Percentiles rank a stretch among this genome's conserved stretches.
Conservation (phyloP, 768 basidiomycete genomes). For the Strobilomyces dryophilus region DNA sequence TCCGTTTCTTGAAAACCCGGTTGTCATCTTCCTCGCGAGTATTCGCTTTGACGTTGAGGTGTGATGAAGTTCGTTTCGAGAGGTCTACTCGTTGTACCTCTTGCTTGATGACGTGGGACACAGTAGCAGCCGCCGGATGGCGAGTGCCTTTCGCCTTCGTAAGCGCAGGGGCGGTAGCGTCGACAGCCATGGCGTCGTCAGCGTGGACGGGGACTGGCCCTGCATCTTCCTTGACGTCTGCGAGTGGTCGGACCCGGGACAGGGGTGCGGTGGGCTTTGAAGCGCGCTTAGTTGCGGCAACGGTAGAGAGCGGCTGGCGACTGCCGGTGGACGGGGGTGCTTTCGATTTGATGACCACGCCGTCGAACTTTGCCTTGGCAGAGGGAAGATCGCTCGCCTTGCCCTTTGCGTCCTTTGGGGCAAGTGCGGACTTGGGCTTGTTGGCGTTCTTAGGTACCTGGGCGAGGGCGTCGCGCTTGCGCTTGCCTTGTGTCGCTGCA, state of each 20-base stretch:
- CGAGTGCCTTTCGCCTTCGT: slow-evolving; percentile 5
- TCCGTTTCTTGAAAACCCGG: slow-evolving; percentile 68
- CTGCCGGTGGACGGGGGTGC: slow-evolving; percentile 20
- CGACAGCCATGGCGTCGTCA: slow-evolving; percentile 54
- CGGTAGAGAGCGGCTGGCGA: slow-evolving; percentile 56
- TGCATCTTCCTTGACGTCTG: slow-evolving; percentile 27
- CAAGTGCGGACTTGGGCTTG: slow-evolving; percentile 36
- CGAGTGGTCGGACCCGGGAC: slow-evolving; percentile 21
- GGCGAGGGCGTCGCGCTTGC: slow-evolving; percentile 71
- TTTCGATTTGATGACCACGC: slow-evolving; percentile 58
- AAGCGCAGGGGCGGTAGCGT: slow-evolving; percentile 33
- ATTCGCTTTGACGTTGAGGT: slow-evolving; percentile 32
- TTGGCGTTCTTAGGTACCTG: slow-evolving; percentile 61
- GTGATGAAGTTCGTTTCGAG: slow-evolving; percentile 30
- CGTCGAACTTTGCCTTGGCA: slow-evolving; percentile 52
- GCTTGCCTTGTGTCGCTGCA: slow-evolving; percentile 50
- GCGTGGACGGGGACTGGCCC: slow-evolving; percentile 24
- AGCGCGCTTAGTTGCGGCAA: slow-evolving; percentile 41
- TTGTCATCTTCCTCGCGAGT: slow-evolving; percentile 50
- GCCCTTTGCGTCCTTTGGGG: slow-evolving; percentile 42
- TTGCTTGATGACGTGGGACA: slow-evolving; percentile 23
- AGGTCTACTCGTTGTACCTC: slow-evolving; percentile 27
- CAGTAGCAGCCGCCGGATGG: slow-evolving; percentile 29
- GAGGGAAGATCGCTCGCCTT: slow-evolving; percentile 46
- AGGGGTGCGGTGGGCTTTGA: slow-evolving; percentile 26